Base-by-base conservation (phyloP, 805 yeast genomes). In the Ogataea philodendri region DNA sequence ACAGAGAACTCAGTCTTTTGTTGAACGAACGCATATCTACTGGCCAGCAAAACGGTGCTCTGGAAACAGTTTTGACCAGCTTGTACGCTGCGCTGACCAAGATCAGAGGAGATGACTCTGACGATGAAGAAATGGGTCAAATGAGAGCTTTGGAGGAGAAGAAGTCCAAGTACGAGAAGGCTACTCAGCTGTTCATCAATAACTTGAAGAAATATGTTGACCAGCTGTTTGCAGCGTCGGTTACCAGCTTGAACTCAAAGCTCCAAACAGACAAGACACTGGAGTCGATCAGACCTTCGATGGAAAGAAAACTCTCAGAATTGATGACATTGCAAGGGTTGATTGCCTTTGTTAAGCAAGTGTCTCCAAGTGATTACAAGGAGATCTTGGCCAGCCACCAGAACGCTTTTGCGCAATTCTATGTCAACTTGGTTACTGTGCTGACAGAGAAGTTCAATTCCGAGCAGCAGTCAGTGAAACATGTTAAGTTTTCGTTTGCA, bases 101-200 rank as follows among this genome's bases (percentile, higher is more conserved):
- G 3, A 78, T 81, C 16, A 67, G 76, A 39, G 78, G 78, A 30
- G 51, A 47, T 3, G 71, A 65, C 24, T 67, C 60, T 14, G 69
- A 65, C 8, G 52, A 62, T 29, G 68, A 68, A 38, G 67, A 67
- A 36, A 55, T 82, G 40, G 76, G 79, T 23, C 70, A 73, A 13
- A 82, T 87, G 86, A 67, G 70, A 39, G 94, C 94, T 0, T 65
- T 86, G 40, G 70, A 69, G 41, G 87, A 84, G 49, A 79, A 82
- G 50, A 71, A 77, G 39, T 62, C 66, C 10, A 69, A 66, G 5
- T 84, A 82, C 52, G 85, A 80, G 48, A 54, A 61, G 14, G 78
- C 78, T 1, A 67, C 82, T 1, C 48, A 54, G 2, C 59, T 63
- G 4, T 84, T 87, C 50, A 55, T 76, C 9, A 39, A 49, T 3